Base-by-base conservation (phyloP, 208 protist genomes). In the Polymyxa betae region DNA sequence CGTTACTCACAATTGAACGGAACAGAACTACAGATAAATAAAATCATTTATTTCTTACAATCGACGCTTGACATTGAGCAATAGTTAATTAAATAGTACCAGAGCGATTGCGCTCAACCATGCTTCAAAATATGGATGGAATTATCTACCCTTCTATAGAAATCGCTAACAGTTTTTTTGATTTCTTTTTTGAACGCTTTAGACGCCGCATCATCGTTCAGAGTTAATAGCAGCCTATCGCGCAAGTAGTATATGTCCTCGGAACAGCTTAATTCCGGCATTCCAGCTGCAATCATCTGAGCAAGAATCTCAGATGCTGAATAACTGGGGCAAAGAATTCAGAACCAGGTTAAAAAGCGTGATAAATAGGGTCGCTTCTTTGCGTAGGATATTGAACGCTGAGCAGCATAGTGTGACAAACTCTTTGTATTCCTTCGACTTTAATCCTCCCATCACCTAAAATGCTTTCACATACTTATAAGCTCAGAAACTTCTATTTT, bases 131-230 rank as follows among this genome's bases (percentile, higher is more conserved):
- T 82, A n/a, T 82, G 72, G 16, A 82, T 82, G 5, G 72, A 82
- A 35, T 82, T 82, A 43, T 82, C 72, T 45, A 82, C 16, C n/a
- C 72, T 35, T 35, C 72, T 5, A n/a, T 82, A 82, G n/a, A 82
- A 82, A 82, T 82, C 72, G 72, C 72, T 82, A n/a, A 82, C 35
- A 20, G 72, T 82, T 43, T 82, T 82, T 43, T 82, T 82, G 72
- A 82, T 82, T 82, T 82, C 72, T n/a, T 82, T 82, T 43, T 82
- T 82, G 72, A 82, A 82, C 16, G 72, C 72, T 43, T 82, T 82
- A 20, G 72, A 82, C 40, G 72, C 72, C 5, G 72, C 72, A 43
- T 82, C 72, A 40, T 82, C 72, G 72, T 43, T 82, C 72, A 82
- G n/a, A 43, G 5, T 82, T 5, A 82, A n/a, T n/a, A 82, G n/a